Base-by-base conservation (phyloP, 305 asterid genomes). In the Fraxinus floribunda region DNA sequence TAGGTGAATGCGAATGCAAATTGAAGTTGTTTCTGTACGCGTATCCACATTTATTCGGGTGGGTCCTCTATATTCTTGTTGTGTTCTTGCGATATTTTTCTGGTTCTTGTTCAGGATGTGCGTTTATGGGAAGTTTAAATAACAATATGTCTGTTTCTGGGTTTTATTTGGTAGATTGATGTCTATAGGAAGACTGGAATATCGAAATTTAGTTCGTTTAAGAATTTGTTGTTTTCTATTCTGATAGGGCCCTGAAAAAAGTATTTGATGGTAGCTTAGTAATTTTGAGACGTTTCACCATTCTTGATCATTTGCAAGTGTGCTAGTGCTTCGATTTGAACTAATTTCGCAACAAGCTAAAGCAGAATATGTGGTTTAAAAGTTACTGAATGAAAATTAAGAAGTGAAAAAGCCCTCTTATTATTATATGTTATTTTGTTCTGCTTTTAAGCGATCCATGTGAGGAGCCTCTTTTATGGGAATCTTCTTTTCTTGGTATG, bases 401-500 rank as follows among this genome's bases (percentile, higher is more conserved):
- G 57, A 46, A 3, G 57, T 46, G 5, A 13, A 46, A 46, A 46
- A 26, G 71, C 64, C 76, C 35, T 86, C 78, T 80, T 52, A 76
- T 80, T 86, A 79, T 77, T 84, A 77, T 32, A 62, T 84, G 78
- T 76, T 38, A 18, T 70, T 71, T 70, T 72, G 75, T 39, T 82
- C 88, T 84, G 82, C 85, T 20, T 84, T 83, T 86, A 55, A 60
- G 41, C 24, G 80, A 76, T 77, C 80, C 84, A 78, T 81, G 71
- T 64, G 83, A 80, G 75, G 76, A 36, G 13, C 52, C 79, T 85
- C 86, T 85, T 86, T 84, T 78, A 73, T 41, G 70, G 79, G 88
- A 85, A 86, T 85, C 88, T 86, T 79, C 90, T 85, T 86, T 82
- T 82, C 88, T 86, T 86, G 89, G 82, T 80, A 80, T 85, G 85